Percentiles rank a stretch among this genome's conserved stretches.
These are phyloP conservation scores for Colletotrichum plurivorum DNA, from an alignment of 2,329 filamentous ascomycete genomes.

Conservation along the genomic window DNA sequence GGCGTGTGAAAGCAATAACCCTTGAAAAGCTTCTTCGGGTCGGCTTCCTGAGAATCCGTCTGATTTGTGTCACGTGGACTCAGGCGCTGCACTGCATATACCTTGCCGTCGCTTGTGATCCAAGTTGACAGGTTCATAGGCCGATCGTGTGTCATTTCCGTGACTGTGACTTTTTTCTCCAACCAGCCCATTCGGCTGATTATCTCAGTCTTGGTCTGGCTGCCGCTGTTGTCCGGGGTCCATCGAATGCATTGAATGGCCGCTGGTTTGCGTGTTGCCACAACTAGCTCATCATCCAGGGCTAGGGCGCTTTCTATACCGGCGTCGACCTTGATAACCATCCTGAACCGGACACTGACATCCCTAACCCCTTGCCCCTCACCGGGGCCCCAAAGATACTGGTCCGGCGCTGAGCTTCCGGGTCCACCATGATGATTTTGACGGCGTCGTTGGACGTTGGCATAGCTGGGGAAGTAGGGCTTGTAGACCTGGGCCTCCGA, in stretches of 20 bases:
- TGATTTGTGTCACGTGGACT: constrained; percentile 52
- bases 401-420: constrained; percentile 68
- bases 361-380: constrained; percentile 88
- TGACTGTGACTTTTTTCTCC: constrained; percentile 80
- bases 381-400: constrained; percentile 80
- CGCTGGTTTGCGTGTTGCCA: constrained; percentile 90
- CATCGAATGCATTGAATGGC: constrained; percentile 98
- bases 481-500: constrained; percentile 87
- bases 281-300: constrained; percentile 91
- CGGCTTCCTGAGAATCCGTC: constrained; percentile 41
- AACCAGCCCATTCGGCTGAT: constrained; percentile 90
- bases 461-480: constrained; percentile 80
- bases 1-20: constrained; percentile 93
- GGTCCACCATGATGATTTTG: constrained; percentile 74
- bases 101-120: constrained; percentile 89
- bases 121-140: constrained; percentile 97
- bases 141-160: constrained; percentile 92
- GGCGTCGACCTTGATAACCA: constrained; percentile 98
- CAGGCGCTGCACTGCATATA: constrained; percentile 89
- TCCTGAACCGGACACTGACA: constrained; percentile 91
- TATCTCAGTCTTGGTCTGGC: constrained; percentile 91
- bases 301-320: constrained; percentile 91
- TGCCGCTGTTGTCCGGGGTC: constrained; percentile 85
- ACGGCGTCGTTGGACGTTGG: constrained; percentile 72
- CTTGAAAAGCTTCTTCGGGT: constrained; percentile 80